Conservation (phyloP, 371 early-diverging fungal species). For the Mortierella sp. region DNA sequence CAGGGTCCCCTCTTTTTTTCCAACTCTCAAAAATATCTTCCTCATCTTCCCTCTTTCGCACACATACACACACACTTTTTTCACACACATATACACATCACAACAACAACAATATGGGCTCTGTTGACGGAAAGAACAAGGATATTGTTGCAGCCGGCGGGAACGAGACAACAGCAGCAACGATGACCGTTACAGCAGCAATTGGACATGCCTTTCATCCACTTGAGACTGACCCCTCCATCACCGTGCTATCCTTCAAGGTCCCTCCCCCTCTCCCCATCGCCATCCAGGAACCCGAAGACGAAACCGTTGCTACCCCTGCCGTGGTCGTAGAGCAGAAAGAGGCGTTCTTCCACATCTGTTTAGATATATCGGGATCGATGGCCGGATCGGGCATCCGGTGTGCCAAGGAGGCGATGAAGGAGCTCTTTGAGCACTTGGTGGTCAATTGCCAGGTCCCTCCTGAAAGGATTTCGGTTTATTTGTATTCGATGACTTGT, state of each 20-base stretch:
- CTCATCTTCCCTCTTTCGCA: background rate
- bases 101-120: background rate
- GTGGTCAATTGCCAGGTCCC: constrained; percentile 21
- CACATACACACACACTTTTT: too few relatives aligned
- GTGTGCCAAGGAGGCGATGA: constrained; percentile 44
- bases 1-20: background rate
- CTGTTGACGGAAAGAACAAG: too few relatives aligned
- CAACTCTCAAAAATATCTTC: background rate
- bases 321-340: background rate
- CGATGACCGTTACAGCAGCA: background rate
- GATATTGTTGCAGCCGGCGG: too few relatives aligned
- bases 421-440: constrained; percentile 31
- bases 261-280: constrained; percentile 18
- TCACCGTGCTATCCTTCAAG: constrained; percentile 29
- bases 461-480: constrained; percentile 28
- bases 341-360: constrained; percentile 45
- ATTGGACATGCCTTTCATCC: constrained; percentile 47
- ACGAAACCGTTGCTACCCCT: background rate
- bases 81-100: background rate
- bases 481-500: constrained; percentile 15
- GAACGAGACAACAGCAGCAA: background rate
- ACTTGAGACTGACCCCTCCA: constrained; percentile 20
- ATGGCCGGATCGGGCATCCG: constrained; percentile 42
- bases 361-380: constrained; percentile 47
- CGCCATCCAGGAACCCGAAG: background rate